Conservation (phyloP, 257 asterid genomes). For the Plantago elongata region DNA sequence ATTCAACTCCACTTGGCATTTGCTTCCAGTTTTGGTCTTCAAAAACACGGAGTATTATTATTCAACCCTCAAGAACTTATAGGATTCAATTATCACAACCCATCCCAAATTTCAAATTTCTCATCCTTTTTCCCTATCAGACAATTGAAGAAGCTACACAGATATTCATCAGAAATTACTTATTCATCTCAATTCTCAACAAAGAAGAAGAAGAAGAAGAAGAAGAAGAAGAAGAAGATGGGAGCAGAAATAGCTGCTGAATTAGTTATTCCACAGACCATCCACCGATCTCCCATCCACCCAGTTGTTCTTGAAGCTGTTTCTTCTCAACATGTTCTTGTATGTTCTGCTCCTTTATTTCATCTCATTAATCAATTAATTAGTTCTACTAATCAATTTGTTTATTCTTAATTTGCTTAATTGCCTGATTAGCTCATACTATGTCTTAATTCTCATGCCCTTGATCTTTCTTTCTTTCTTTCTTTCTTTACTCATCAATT, state of each 20-base stretch:
- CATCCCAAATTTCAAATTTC: conserved; percentile 16
- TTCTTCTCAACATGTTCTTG: neutral
- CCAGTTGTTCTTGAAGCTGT: conserved; percentile 16
- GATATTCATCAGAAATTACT: too few relatives aligned
- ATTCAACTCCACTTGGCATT: conserved; percentile 13
- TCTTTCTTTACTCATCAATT: too few relatives aligned
- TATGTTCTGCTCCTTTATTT: neutral
- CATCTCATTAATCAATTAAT: neutral
- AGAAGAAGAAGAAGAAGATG: conserved; percentile 29
- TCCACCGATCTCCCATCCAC: conserved; percentile 49
- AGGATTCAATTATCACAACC: conserved; percentile 22
- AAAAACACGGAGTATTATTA: too few relatives aligned
- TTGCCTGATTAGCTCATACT: neutral
- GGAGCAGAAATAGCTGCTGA: conserved; percentile 53
- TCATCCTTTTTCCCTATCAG: neutral
- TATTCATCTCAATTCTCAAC: too few relatives aligned
- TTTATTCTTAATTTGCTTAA: neutral
- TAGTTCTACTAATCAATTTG: neutral
- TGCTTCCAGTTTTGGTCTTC: conserved; percentile 22
- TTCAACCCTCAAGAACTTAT: too few relatives aligned
- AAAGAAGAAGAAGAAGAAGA: neutral
- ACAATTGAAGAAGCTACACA: neutral
- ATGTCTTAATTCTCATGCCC: too few relatives aligned
- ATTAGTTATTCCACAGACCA: conserved; percentile 42
- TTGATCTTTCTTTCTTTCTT: too few relatives aligned